A percentile compares a stretch with the other conserved stretches of the same genome.
Conservation (phyloP, 2,329 filamentous ascomycete species). For the Emydomyces testavorans region DNA sequence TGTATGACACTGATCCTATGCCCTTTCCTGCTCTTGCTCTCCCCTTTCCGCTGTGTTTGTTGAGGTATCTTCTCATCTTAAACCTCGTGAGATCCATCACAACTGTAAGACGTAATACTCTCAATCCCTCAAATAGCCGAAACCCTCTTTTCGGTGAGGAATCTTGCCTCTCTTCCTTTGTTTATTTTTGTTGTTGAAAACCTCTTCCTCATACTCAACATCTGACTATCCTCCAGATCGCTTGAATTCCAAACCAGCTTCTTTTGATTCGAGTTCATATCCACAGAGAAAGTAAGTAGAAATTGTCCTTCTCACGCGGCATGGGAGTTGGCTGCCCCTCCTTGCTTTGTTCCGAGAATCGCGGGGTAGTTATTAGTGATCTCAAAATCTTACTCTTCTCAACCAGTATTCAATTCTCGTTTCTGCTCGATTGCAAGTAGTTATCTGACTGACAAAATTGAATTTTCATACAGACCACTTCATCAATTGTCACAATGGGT, state of each 20-base stretch:
- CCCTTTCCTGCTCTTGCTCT: background rate
- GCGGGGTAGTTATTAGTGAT: conserved; percentile 7
- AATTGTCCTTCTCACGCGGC: no score
- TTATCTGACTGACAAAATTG: background rate
- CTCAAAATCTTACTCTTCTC: background rate
- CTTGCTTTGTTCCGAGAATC: conserved; percentile 8
- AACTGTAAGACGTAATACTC: background rate
- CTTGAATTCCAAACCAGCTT: conserved; percentile 4
- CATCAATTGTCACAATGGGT: conserved; percentile 30
- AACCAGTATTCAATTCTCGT: background rate
- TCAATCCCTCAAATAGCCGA: background rate
- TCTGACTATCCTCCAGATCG: background rate
- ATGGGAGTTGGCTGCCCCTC: conserved; percentile 5
- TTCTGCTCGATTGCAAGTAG: background rate
- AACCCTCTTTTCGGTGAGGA: conserved; percentile 9
- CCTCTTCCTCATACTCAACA: background rate
- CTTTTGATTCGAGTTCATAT: conserved; percentile 3
- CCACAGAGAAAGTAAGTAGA: conserved; percentile 1
- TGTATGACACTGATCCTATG: background rate
- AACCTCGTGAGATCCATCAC: no score
- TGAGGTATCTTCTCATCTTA: background rate
- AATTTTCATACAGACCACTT: background rate
- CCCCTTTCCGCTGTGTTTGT: background rate
- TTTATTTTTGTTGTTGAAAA: conserved; percentile 2
- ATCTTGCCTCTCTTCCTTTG: conserved; percentile 1